phyloP scores from a whole-genome alignment of 2,329 filamentous ascomycete species.

The Emmonsiellopsis sp. region DNA sequence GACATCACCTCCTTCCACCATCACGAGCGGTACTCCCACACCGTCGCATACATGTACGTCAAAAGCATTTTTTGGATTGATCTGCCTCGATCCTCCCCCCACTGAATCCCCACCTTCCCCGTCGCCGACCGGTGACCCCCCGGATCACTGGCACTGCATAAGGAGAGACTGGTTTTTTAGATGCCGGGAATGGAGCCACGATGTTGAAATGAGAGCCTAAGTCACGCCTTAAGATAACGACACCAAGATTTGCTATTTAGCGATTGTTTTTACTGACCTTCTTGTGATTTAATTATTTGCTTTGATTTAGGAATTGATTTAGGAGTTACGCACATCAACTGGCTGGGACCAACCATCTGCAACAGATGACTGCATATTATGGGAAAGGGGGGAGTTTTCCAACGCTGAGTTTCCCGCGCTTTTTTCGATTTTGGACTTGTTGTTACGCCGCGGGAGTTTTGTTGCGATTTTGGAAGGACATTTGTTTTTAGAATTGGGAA shows the following conservation, averaged over 20 bases:
- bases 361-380: no score
- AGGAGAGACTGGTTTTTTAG: constrained; percentile 35
- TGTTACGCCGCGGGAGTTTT: not conserved
- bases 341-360: no score
- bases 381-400: not conserved
- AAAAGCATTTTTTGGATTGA: constrained; percentile 19
- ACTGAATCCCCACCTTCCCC: not conserved
- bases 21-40: constrained; percentile 18
- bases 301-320: no score
- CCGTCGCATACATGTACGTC: constrained; percentile 19
- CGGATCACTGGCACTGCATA: constrained; percentile 24
- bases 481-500: not conserved
- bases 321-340: no score
- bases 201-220: not conserved
- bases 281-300: not conserved
- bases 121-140: constrained; percentile 16
- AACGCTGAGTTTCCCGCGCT: not conserved
- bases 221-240: not conserved
- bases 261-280: not conserved
- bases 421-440: not conserved
- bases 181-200: constrained; percentile 30
- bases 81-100: constrained; percentile 15
- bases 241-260: not conserved
- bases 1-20: constrained; percentile 24
- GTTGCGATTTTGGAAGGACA: not conserved